A percentile compares a stretch with the other conserved stretches of the same genome.
Evolutionary conservation across 2,329 filamentous ascomycete species (phyloP).

Genomic region (Aureobasidium sp.): DNA sequence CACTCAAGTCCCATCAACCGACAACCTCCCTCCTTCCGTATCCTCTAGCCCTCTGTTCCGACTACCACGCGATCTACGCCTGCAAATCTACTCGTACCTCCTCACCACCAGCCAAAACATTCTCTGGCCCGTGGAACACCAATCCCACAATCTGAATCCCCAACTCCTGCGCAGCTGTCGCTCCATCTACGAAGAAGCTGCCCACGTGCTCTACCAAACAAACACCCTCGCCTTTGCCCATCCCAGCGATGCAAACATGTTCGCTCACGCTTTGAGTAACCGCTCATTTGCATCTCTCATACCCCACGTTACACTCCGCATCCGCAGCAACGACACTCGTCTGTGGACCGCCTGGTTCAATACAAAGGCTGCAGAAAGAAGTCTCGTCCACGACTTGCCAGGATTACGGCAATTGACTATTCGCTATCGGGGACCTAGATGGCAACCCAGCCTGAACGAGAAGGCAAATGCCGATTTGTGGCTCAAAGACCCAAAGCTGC

Average conservation of each 20-base stretch:
- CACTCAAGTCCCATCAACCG: neutral
- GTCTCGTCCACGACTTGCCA: slow-evolving; percentile 26
- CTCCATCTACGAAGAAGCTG: slow-evolving; percentile 25
- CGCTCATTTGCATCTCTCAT: slow-evolving; percentile 14
- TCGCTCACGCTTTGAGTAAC: slow-evolving; percentile 24
- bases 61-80: slow-evolving; percentile 28
- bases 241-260: slow-evolving; percentile 31
- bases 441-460: slow-evolving; percentile 17
- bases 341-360: slow-evolving; percentile 31
- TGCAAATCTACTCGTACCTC: slow-evolving; percentile 25
- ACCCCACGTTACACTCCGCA: slow-evolving; percentile 22
- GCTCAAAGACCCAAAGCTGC: slow-evolving; percentile 13
- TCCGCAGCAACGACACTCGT: slow-evolving; percentile 26
- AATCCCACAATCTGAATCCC: slow-evolving; percentile 19
- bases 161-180: slow-evolving; percentile 24
- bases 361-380: slow-evolving; percentile 20
- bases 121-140: slow-evolving; percentile 21
- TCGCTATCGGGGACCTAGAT: slow-evolving; percentile 25
- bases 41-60: slow-evolving; percentile 25
- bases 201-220: slow-evolving; percentile 26
- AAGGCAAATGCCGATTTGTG: slow-evolving; percentile 14
- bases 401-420: slow-evolving; percentile 22
- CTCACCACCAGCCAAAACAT: slow-evolving; percentile 21
- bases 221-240: slow-evolving; percentile 29
- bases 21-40: slow-evolving; percentile 16